Conservation (phyloP, 1,139 yeast species). For the Candida labiduridarum region DNA sequence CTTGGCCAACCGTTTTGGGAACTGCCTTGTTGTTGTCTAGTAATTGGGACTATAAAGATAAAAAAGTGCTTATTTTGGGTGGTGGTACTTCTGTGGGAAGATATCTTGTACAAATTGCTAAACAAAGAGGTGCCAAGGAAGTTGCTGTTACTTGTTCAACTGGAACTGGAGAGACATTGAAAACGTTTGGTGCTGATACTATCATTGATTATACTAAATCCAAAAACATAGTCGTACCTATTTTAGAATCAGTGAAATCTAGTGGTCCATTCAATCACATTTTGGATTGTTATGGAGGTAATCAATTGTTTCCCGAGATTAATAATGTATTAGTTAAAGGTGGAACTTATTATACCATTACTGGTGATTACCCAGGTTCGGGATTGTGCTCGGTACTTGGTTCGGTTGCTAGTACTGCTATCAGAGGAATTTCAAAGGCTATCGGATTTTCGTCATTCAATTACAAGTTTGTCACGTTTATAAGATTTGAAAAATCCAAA, state of each 20-base stretch:
- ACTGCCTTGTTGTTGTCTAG: slow-evolving; percentile 54
- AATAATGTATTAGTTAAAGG: slow-evolving; percentile 34
- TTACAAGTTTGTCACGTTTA: slow-evolving; percentile 14
- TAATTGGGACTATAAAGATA: slow-evolving; percentile 12
- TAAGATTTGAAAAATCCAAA: neutral
- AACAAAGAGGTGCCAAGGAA: slow-evolving; percentile 45
- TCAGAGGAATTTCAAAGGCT: slow-evolving; percentile 7
- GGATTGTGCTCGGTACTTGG: slow-evolving; percentile 6
- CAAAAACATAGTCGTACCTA: slow-evolving; percentile 23
- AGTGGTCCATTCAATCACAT: slow-evolving; percentile 32
- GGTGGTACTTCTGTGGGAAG: slow-evolving; percentile 77
- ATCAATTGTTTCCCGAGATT: slow-evolving; percentile 24
- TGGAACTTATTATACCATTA: slow-evolving; percentile 51
- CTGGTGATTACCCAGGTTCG: slow-evolving; percentile 33
- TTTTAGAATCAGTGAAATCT: slow-evolving; percentile 26
- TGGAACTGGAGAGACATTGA: slow-evolving; percentile 40
- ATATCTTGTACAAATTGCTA: slow-evolving; percentile 59
- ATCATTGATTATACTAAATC: slow-evolving; percentile 51
- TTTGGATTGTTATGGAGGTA: slow-evolving; percentile 33
- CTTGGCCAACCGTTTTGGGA: slow-evolving; percentile 59
- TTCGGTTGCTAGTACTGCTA: slow-evolving; percentile 21
- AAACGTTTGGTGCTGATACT: slow-evolving; percentile 53
- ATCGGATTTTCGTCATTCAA: slow-evolving; percentile 19
- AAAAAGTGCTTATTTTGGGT: slow-evolving; percentile 62
- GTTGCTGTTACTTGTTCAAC: slow-evolving; percentile 46